Evolutionary conservation across 1,139 yeast species (phyloP).

Genomic region (Scheffersomyces parashehatae): DNA sequence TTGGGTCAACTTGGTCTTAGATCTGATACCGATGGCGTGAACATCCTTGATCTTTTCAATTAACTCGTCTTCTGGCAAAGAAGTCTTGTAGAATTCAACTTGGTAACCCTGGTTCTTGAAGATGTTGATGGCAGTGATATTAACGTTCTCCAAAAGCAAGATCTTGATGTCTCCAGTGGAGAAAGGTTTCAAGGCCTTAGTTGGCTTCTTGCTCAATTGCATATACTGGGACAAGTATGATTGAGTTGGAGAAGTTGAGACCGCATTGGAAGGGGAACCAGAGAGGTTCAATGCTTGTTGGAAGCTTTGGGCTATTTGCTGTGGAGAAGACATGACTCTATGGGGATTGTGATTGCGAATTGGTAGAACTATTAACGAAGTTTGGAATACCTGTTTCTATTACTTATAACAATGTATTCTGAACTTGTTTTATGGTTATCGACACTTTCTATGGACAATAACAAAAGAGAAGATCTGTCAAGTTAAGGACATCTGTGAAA

Average conservation of each 20-base stretch:
- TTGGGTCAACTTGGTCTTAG: conserved; percentile 87
- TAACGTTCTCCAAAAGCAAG: conserved; percentile 86
- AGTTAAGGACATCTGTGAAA: too few relatives aligned
- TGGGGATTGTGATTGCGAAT: not conserved
- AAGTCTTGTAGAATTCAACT: conserved; percentile 89
- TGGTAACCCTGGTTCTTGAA: conserved; percentile 92
- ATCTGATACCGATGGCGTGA: conserved; percentile 97
- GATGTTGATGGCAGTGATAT: conserved; percentile 85
- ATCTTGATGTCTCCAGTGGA: conserved; percentile 92
- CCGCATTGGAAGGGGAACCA: conserved; percentile 54
- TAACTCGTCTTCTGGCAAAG: conserved; percentile 89
- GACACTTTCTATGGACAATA: too few relatives aligned
- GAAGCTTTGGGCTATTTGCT: conserved; percentile 64
- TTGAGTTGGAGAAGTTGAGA: conserved; percentile 71
- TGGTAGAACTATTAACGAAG: too few relatives aligned
- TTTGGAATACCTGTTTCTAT: too few relatives aligned
- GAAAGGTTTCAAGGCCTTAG: conserved; percentile 82
- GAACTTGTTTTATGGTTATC: too few relatives aligned
- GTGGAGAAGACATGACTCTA: conserved; percentile 60
- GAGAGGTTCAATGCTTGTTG: conserved; percentile 55
- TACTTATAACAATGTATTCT: too few relatives aligned
- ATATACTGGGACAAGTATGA: conserved; percentile 49
- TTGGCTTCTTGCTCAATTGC: conserved; percentile 46
- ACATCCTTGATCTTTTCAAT: conserved; percentile 92
- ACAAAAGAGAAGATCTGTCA: too few relatives aligned